Base-by-base conservation (phyloP, 1,139 yeast genomes). In the Saccharomyces hybrid region DNA sequence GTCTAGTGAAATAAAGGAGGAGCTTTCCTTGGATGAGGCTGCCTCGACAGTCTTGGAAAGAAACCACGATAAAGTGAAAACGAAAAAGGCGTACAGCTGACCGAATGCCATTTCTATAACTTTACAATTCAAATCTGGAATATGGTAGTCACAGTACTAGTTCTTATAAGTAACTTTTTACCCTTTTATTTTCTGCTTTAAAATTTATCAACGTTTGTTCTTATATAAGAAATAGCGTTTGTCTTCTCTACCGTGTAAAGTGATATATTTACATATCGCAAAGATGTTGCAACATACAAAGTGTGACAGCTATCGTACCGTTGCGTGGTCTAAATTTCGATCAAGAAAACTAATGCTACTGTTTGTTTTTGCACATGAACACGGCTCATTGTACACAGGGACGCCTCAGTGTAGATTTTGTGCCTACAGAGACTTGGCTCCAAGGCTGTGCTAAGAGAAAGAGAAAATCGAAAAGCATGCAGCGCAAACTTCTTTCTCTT, bases 181-280 rank as follows among this genome's bases (percentile, higher is more conserved):
- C 44, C 44, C 44, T 38, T 38, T 38, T 38, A 16, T 16, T 38
- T 38, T 12, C 5, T 38, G 24, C 44, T 16, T 4, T 38, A 38
- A 38, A 38, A 32, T 4, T 38, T 38, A 38, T 38, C 24, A 38
- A 38, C 24, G 44, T 38, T 38, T 38, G 44, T 19, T 19, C 44
- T 38, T 38, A 38, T 38, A 38, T 38, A 38, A 38, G 44, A 38
- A 38, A 16, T 38, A 38, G 24, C 44, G 44, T 38, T 51, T 11
- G 44, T 47, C 16, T 57, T 56, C 14, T 49, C 26, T 34, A 55
- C 11, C 44, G 44, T 38, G 24, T 4, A 8, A 8, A 4, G 24
- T 38, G 44, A 38, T 19, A 38, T 4, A 16, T 38, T 38, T 38
- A 3, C 24, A 11, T 38, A 38, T 38, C 21, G 24, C 44, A 19